Evolutionary conservation across 164 flowering plant species (phyloP).

Genomic region (Liquidambar formosana): DNA sequence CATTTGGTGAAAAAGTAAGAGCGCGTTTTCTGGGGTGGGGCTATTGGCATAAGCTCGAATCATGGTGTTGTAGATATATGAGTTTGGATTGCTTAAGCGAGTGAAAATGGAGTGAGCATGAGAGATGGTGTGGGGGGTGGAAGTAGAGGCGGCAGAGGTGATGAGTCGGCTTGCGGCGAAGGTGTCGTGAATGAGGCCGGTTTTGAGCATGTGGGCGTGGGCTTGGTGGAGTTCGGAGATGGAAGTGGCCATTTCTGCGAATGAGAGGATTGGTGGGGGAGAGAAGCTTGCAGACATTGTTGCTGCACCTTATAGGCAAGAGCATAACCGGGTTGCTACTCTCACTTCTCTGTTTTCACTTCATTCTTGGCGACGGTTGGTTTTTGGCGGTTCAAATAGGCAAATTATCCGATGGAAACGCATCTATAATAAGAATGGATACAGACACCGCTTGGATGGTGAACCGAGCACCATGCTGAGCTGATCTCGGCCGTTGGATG

Average conservation of each 20-base stretch:
- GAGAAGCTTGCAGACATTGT: not conserved
- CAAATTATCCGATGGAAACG: too few species aligned
- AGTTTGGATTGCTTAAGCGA: slow-evolving; percentile 22
- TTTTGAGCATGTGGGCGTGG: slow-evolving; percentile 28
- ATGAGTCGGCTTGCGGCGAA: slow-evolving; percentile 26
- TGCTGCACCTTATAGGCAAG: too few species aligned
- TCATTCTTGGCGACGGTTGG: too few species aligned
- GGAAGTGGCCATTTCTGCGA: slow-evolving; percentile 25
- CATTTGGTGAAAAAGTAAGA: slow-evolving; percentile 28
- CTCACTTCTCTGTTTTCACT: too few species aligned
- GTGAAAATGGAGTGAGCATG: slow-evolving; percentile 31
- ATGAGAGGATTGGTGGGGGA: slow-evolving; percentile 19
- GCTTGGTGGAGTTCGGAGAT: slow-evolving; percentile 25
- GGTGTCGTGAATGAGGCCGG: slow-evolving; percentile 25
- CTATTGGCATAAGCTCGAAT: slow-evolving; percentile 39
- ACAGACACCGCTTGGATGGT: too few species aligned
- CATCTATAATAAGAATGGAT: too few species aligned
- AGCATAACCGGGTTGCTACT: too few species aligned
- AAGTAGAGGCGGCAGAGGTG: slow-evolving; percentile 4
- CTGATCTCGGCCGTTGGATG: too few species aligned
- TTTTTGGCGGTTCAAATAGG: too few species aligned
- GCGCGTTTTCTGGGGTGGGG: slow-evolving; percentile 22
- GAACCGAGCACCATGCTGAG: too few species aligned
- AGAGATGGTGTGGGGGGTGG: slow-evolving; percentile 9
- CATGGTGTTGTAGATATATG: slow-evolving; percentile 28